Base-by-base conservation (phyloP, 2,329 filamentous ascomycete species). In the Trichophyton schoenleinii region DNA sequence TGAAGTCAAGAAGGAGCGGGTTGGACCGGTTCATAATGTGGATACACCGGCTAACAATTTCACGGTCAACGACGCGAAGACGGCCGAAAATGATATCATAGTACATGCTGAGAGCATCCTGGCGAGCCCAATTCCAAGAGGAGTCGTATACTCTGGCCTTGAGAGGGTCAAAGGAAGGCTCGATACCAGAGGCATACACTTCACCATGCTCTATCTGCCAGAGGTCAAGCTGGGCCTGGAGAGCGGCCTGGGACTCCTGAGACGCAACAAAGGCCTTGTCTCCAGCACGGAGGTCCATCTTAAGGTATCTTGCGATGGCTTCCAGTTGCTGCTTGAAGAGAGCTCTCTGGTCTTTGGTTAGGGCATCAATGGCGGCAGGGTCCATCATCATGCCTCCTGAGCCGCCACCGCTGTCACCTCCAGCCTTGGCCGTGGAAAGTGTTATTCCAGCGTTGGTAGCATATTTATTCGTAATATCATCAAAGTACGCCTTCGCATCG, bases 11-110 rank as follows among this genome's bases (percentile, higher is more conserved):
- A 1, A 99, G 84, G 41, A 89, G 87, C 1, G 94, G 94, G 73
- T 97, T 99, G 38, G 94, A 96, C 65, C 94, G 88, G 80, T 96
- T 99, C 94, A 99, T 99, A 77, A 99, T 94, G 67, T 90, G 88
- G 71, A 99, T 97, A 78, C 94, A 99, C 74, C 91, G 91, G 77
- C 91, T 96, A 72, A 99, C 94, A 69, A 97, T 99, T 75, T 99
- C 94, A 65, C 94, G 89, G 70, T 99, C 94, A 46, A 99, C 88
- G 58, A 87, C 89, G 79, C 94, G 85, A 60, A 99, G 84, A 64
- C 94, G 86, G 62, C 94, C 94, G 69, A 99, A 99, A 71, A 99
- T 96, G 71, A 99, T 95, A 71, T 99, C 94, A 77, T 91, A 99
- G 80, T 94, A 99, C 92, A 99, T 99, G 79, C 83, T 94, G 60